phyloP scores from a whole-genome alignment of 306 rosid species.

The Lotus japonicus region DNA sequence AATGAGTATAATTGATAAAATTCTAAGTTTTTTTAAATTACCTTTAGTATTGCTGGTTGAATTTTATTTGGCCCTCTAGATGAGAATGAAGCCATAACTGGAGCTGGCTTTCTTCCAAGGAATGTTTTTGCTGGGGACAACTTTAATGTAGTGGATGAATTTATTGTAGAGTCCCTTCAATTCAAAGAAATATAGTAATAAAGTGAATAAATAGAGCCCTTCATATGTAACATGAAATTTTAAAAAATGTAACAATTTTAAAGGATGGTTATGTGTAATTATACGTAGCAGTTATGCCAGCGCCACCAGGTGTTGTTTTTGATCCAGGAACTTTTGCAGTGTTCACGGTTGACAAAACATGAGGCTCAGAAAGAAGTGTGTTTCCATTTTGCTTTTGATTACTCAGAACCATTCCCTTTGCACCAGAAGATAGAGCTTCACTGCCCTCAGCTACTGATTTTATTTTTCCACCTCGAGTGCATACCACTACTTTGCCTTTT shows the following conservation, averaged over 20 bases:
- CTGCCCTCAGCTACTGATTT: slow-evolving; percentile 41
- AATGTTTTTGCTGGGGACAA: slow-evolving; percentile 11
- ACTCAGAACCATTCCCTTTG: slow-evolving; percentile 44
- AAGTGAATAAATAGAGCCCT: not conserved
- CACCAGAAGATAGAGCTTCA: slow-evolving; percentile 40
- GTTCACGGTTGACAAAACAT: slow-evolving; percentile 31
- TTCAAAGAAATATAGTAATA: not conserved
- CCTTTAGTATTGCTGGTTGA: slow-evolving; percentile 33
- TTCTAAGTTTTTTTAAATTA: not conserved
- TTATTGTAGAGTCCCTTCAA: slow-evolving; percentile 15
- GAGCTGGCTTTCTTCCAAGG: slow-evolving; percentile 23
- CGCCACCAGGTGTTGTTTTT: no score
- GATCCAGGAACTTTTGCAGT: no score
- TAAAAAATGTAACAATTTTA: not conserved
- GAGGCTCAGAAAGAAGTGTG: slow-evolving; percentile 45
- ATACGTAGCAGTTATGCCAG: slow-evolving; percentile 11
- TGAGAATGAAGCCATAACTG: slow-evolving; percentile 32
- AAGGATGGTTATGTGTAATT: no score
- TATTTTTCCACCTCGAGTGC: slow-evolving; percentile 32
- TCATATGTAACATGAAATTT: not conserved
- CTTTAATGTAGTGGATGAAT: not conserved
- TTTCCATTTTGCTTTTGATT: slow-evolving; percentile 25
- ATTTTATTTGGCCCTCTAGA: slow-evolving; percentile 29
- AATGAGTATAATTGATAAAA: not conserved
- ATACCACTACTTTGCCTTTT: slow-evolving; percentile 46